Evolutionary conservation across 2,329 filamentous ascomycete species (phyloP), one percentile per base, ranked within the genome.

Genomic region (Aureobasidium sp.): DNA sequence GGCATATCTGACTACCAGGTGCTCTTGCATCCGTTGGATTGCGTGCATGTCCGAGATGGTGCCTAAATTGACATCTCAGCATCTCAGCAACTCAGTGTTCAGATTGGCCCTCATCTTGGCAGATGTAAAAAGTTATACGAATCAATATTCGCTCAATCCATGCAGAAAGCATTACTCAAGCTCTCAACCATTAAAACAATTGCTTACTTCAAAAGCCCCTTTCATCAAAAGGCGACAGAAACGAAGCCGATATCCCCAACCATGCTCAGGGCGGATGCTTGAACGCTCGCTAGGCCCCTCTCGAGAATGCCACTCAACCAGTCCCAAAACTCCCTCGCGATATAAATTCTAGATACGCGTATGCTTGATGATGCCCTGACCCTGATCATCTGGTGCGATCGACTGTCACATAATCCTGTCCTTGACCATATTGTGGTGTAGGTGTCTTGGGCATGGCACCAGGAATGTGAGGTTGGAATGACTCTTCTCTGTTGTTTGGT

Each of bases 321-420:
- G 39, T 26, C 42, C 42, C 41, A 48, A 50, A 59, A 59, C 56
- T 59, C 56, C 56, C 37, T 39, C 34, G 56, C 44, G 23, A 20
- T 39, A 27, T 41, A 5, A 13, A 5, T 9, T 32, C 17, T 23
- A 50, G 44, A 17, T 29, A 17, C 27, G 37, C 29, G 36, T 50
- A 32, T 59, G 44, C 41, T 57, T 36, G 41, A 37, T 47, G 20
- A 2, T 56, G n/a, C 20, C 5, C 5, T n/a, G 41, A 23, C 9
- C 13, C 13, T 2, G 3, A 41, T 44, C 52, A 56, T 52, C 62
- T 27, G 7, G 71, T 70, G 62, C 70, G 68, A 65, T 73, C 71
- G 71, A 73, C 72, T 58, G 72, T 65, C 63, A 74, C 70, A 66
- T 73, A 73, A 65, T 74, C 72, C 68, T 70, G 52, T 64, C 68